These are phyloP conservation scores for Albugo candida DNA, from an alignment of 352 stramenopile species.

Conservation along the genomic window DNA sequence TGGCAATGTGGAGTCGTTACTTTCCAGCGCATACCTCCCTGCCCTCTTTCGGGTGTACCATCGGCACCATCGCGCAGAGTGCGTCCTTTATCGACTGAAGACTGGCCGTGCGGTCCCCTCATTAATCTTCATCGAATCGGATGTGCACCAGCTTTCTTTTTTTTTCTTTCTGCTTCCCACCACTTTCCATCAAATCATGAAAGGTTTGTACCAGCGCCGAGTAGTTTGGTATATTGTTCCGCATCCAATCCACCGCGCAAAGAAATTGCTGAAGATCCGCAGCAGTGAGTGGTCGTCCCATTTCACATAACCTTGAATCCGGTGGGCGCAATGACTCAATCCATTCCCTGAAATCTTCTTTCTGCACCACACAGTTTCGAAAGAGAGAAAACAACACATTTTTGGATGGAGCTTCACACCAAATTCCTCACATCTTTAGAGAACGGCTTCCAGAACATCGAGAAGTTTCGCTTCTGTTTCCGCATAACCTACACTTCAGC, in stretches of 20 bases:
- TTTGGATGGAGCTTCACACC: constrained; percentile 16
- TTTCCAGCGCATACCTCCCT: background rate
- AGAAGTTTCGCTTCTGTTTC: too few species aligned
- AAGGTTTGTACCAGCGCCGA: background rate
- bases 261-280: constrained; percentile 7
- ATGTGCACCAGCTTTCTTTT: too few species aligned
- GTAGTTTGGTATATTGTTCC: constrained; percentile 5
- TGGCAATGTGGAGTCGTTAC: too few species aligned
- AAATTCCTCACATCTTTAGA: constrained; percentile 6
- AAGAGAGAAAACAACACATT: constrained; percentile 15
- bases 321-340: constrained; percentile 6
- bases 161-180: too few species aligned
- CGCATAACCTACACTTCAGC: too few species aligned
- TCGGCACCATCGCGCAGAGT: too few species aligned
- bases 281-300: constrained; percentile 3
- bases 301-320: constrained; percentile 10
- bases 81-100: background rate
- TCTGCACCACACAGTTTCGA: too few species aligned
- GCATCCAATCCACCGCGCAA: constrained; percentile 11
- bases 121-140: constrained; percentile 4
- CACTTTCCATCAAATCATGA: background rate
- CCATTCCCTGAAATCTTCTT: constrained; percentile 8
- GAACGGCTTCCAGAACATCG: constrained; percentile 3
- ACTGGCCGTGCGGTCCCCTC: background rate
- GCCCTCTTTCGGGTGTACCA: constrained; percentile 1